phyloP scores from a whole-genome alignment of 768 basidiomycete species.

The Clavaria fumosa region DNA sequence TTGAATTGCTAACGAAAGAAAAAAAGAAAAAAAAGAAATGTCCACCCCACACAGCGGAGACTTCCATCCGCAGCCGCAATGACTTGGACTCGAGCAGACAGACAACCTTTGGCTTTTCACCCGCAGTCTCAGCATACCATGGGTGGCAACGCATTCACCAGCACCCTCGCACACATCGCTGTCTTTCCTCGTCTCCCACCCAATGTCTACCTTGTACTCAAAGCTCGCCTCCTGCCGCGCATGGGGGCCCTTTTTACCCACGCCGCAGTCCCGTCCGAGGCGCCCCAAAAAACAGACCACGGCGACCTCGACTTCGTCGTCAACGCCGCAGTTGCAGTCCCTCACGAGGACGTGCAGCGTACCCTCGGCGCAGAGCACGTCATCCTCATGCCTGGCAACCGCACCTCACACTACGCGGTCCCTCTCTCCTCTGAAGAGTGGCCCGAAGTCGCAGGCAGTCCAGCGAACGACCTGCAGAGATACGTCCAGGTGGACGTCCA shows the following conservation, averaged over 20 bases:
- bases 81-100: background rate
- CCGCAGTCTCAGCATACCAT: constrained; percentile 20
- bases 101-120: background rate
- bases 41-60: no score
- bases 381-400: constrained; percentile 32
- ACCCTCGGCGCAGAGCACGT: constrained; percentile 33
- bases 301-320: constrained; percentile 60
- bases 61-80: background rate
- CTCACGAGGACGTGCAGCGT: constrained; percentile 23
- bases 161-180: constrained; percentile 24
- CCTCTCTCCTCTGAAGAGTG: constrained; percentile 22
- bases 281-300: constrained; percentile 47
- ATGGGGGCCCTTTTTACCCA: constrained; percentile 32
- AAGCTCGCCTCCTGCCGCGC: constrained; percentile 25
- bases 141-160: constrained; percentile 58
- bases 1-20: no score
- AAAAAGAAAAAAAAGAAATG: no score
- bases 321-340: no score
- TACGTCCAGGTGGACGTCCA: constrained; percentile 43
- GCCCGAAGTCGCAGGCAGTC: constrained; percentile 8
- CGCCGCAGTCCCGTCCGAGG: constrained; percentile 44
- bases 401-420: constrained; percentile 52
- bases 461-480: background rate
- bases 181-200: constrained; percentile 57
- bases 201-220: constrained; percentile 34